phyloP scores from a whole-genome alignment of 371 early-diverging fungal genomes.

The Zychaea mexicana region DNA sequence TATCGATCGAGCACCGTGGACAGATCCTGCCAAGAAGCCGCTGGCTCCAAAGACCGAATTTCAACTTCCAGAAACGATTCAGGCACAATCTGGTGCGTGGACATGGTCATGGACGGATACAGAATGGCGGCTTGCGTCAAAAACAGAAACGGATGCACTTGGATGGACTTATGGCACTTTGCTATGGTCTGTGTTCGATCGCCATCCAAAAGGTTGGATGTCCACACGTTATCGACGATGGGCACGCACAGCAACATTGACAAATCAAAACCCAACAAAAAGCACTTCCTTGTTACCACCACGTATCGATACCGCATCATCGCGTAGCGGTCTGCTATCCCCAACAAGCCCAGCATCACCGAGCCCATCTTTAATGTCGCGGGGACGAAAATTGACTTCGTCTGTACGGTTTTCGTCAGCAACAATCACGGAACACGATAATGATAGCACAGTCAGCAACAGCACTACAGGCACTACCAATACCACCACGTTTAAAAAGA shows the following conservation, averaged over 20 bases:
- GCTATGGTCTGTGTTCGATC: constrained; percentile 18
- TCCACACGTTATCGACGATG: constrained; percentile 26
- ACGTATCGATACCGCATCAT: neutral
- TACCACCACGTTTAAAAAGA: neutral
- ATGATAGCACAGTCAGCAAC: neutral
- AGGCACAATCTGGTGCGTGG: constrained; percentile 13
- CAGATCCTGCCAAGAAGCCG: constrained; percentile 17
- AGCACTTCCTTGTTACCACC: neutral
- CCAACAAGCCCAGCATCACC: neutral
- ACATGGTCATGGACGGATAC: constrained; percentile 18
- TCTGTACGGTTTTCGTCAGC: neutral
- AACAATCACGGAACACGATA: neutral
- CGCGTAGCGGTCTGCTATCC: neutral
- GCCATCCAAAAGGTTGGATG: constrained; percentile 16
- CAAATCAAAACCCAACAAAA: neutral
- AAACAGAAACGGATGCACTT: constrained; percentile 13
- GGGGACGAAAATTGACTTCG: neutral
- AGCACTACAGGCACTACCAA: neutral
- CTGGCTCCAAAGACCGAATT: constrained; percentile 12
- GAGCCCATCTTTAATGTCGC: neutral
- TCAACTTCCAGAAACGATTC: constrained; percentile 11
- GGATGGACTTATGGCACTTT: constrained; percentile 23
- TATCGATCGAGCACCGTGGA: constrained; percentile 19
- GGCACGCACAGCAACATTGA: constrained; percentile 16
- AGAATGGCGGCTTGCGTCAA: constrained; percentile 16